A percentile compares a stretch with the other conserved stretches of the same genome.
phyloP scores from a whole-genome alignment of 176 grass and related monocot species.

The Juncus inflexus region DNA sequence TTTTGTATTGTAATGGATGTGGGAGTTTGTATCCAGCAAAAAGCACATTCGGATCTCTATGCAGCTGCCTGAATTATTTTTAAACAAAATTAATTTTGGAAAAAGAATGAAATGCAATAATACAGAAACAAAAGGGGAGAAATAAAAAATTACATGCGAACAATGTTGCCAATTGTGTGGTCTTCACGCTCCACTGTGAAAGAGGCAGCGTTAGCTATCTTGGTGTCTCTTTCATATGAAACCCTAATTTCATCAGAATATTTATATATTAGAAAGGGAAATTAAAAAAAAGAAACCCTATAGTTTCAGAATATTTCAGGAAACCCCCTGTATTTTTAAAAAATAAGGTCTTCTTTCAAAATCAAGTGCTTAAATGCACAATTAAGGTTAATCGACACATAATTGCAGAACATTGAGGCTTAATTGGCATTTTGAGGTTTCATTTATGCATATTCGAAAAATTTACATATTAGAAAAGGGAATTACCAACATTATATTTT shows the following conservation, averaged over 20 bases:
- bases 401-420: too few relatives aligned
- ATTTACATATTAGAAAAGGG: too few relatives aligned
- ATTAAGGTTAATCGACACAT: not conserved
- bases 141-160: conserved; percentile 34
- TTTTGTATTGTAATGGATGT: conserved; percentile 53
- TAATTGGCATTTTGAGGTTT: too few relatives aligned
- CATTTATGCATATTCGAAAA: too few relatives aligned
- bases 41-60: conserved; percentile 53
- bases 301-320: not conserved
- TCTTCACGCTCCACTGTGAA: conserved; percentile 51
- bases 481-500: too few relatives aligned
- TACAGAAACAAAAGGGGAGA: not conserved
- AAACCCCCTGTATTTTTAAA: not conserved
- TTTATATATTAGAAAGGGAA: not conserved
- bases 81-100: not conserved
- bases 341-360: not conserved
- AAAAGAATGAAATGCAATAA: not conserved
- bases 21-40: conserved; percentile 53
- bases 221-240: conserved; percentile 55
- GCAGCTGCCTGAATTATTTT: conserved; percentile 37
- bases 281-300: conserved; percentile 3
- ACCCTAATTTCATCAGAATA: conserved; percentile 29
- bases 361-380: not conserved
- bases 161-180: conserved; percentile 49
- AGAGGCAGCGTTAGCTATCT: conserved; percentile 47